Percentiles rank a stretch among this genome's conserved stretches.
These are phyloP conservation scores for Pseudogymnoascus verrucosus DNA, from an alignment of 2,329 filamentous ascomycete genomes.

Conservation along the genomic window DNA sequence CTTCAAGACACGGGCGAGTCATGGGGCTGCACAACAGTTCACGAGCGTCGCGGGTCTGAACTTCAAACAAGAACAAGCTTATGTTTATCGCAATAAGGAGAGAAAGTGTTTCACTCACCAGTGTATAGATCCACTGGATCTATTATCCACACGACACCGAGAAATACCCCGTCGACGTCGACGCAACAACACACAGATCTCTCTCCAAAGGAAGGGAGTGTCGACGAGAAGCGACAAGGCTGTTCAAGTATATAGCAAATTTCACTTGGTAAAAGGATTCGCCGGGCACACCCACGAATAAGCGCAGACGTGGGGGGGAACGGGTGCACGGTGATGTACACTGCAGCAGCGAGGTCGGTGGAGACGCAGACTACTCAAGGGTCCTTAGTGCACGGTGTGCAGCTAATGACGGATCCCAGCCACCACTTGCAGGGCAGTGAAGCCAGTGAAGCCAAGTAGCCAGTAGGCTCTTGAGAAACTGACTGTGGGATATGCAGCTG, in stretches of 20 bases:
- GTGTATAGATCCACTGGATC: conserved; percentile 1
- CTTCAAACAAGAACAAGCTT: not conserved
- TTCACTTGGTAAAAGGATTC: not conserved
- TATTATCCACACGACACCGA: conserved; percentile 2
- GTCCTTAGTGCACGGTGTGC: conserved; percentile 6
- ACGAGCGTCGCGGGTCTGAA: not conserved
- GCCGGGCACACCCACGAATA: not conserved
- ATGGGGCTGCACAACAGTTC: not conserved
- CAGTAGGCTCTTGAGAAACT: not conserved
- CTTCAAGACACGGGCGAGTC: not conserved
- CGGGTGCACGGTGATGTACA: conserved; percentile 8
- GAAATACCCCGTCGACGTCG: not conserved
- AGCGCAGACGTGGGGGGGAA: conserved; percentile 8
- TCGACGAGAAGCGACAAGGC: not conserved
- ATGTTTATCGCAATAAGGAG: conserved; percentile 5
- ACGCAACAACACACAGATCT: not conserved
- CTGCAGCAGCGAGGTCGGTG: conserved; percentile 8
- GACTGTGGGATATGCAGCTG: not conserved
- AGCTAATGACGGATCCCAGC: not conserved
- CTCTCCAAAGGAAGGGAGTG: not conserved
- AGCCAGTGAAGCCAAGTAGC: not conserved
- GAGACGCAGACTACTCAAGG: conserved; percentile 7
- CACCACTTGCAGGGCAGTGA: not conserved
- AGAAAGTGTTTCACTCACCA: not conserved
- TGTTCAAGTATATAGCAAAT: conserved; percentile 6